Evolutionary conservation across 2,329 filamentous ascomycete species (phyloP), one percentile per base, ranked within the genome.

Genomic region (Aspergillus tamarii): DNA sequence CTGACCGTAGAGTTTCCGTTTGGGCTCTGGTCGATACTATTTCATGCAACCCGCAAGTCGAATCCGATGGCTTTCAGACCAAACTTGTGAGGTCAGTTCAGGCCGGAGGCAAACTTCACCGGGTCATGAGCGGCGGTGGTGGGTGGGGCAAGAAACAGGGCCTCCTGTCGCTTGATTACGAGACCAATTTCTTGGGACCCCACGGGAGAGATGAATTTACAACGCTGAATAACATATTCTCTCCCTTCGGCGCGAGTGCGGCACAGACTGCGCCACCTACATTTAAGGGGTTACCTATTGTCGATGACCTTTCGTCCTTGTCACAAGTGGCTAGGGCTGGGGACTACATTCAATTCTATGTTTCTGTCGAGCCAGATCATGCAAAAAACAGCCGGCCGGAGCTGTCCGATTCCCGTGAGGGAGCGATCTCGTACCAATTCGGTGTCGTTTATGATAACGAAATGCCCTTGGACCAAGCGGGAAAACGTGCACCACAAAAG

Each of bases 121-220:
- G 76, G 54, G 77, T 81, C 30, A 74, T 81, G 71, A 80, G 79
- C 39, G 79, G 79, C 19, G 79, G 79, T 41, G 79, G 79, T 46
- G 79, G 79, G 64, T 81, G 79, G 79, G 79, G 79, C n/a, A 81
- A 81, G 67, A 81, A 81, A 65, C 77, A 79, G 59, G 79, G 79
- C 3, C 73, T 81, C 11, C 71, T 81, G 23, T 81, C 79, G 1
- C 63, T 81, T 6, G 79, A 81, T 62, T 78, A 78, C 11, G 79
- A 81, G 62, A 71, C 72, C 45, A 71, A 69, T 52, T 78, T 79
- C 52, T 43, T 64, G 2, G 69, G 67, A 39, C 63, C 67, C 57
- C 26, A 56, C 34, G 63, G 62, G 12, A 59, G 46, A n/a, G 56
- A 66, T 9, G 61, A 64, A 11, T 59, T 74, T 19, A 45, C 67